These are phyloP conservation scores for Xylariaceae sp. DNA, from an alignment of 2,329 filamentous ascomycete species.

Conservation along the genomic window DNA sequence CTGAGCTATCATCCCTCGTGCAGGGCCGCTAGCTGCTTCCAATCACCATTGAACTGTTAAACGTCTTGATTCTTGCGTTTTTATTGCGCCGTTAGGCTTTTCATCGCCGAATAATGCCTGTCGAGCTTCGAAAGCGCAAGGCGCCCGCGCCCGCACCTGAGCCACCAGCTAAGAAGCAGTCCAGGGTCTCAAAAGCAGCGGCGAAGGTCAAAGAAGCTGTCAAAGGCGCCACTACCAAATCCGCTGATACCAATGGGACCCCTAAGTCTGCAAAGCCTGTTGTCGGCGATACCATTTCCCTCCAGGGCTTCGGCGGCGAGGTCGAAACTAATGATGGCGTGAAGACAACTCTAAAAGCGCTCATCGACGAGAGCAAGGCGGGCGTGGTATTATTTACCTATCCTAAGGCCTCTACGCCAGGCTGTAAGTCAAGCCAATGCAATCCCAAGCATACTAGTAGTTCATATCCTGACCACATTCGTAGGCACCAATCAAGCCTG, in stretches of 20 bases:
- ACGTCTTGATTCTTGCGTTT: slow-evolving; percentile 7
- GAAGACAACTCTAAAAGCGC: slow-evolving; percentile 77
- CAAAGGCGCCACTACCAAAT: slow-evolving; percentile 33
- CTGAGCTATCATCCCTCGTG: neutral
- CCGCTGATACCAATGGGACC: slow-evolving; percentile 41
- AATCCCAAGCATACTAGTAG: neutral
- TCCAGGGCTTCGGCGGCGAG: slow-evolving; percentile 70
- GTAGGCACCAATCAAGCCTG: slow-evolving; percentile 91
- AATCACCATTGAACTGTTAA: slow-evolving; percentile 3
- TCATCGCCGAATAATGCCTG: slow-evolving; percentile 44
- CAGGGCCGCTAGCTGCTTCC: neutral
- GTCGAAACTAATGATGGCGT: slow-evolving; percentile 85
- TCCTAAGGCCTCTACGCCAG: slow-evolving; percentile 90
- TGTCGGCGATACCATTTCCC: slow-evolving; percentile 61
- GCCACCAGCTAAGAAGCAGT: slow-evolving; percentile 50
- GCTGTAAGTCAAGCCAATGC: slow-evolving; percentile 69
- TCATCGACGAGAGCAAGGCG: slow-evolving; percentile 81
- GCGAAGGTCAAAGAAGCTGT: slow-evolving; percentile 46
- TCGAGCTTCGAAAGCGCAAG: slow-evolving; percentile 53
- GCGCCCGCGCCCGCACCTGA: slow-evolving; percentile 47
- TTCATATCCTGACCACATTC: slow-evolving; percentile 14
- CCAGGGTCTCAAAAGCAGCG: slow-evolving; percentile 46
- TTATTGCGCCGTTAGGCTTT: neutral
- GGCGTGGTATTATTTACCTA: slow-evolving; percentile 96
- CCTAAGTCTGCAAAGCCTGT: slow-evolving; percentile 50